Evolutionary conservation across 441 rosid genomes (phyloP).

Genomic region (Pelargonium exstipulatum): DNA sequence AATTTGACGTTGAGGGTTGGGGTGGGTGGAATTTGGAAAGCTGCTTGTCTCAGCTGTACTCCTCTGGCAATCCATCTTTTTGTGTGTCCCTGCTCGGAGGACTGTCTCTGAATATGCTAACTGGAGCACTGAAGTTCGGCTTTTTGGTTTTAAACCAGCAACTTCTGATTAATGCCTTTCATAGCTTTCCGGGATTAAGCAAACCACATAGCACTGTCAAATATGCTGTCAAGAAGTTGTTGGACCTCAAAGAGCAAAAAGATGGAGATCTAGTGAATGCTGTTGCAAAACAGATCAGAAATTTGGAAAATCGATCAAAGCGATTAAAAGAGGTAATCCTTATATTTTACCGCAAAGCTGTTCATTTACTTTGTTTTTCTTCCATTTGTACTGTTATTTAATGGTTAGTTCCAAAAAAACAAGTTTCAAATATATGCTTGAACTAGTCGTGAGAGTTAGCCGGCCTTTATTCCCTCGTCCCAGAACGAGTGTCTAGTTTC

Average conservation of each 20-base stretch:
- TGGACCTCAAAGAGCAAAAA: conserved; percentile 52
- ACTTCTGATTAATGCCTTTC: conserved; percentile 45
- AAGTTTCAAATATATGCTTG: neutral
- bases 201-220: conserved; percentile 82
- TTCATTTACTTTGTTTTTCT: neutral
- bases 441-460: neutral
- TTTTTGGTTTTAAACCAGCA: conserved; percentile 54
- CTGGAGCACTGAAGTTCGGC: conserved; percentile 67
- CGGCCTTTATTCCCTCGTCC: too few species aligned
- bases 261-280: conserved; percentile 44
- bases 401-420: neutral
- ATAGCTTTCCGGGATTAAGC: conserved; percentile 77
- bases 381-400: neutral
- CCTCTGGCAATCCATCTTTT: conserved; percentile 42
- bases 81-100: conserved; percentile 72
- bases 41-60: conserved; percentile 40
- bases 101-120: conserved; percentile 62
- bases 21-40: conserved; percentile 61
- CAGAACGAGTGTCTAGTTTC: too few species aligned
- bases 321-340: conserved; percentile 71
- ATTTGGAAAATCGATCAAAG: conserved; percentile 51
- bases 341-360: too few species aligned
- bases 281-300: conserved; percentile 41
- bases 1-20: conserved; percentile 49
- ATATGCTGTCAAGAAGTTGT: conserved; percentile 72